A percentile compares a stretch with the other conserved stretches of the same genome.
Evolutionary conservation across 2,329 filamentous ascomycete species (phyloP).

Genomic region (Myriosclerotinia curreyana): DNA sequence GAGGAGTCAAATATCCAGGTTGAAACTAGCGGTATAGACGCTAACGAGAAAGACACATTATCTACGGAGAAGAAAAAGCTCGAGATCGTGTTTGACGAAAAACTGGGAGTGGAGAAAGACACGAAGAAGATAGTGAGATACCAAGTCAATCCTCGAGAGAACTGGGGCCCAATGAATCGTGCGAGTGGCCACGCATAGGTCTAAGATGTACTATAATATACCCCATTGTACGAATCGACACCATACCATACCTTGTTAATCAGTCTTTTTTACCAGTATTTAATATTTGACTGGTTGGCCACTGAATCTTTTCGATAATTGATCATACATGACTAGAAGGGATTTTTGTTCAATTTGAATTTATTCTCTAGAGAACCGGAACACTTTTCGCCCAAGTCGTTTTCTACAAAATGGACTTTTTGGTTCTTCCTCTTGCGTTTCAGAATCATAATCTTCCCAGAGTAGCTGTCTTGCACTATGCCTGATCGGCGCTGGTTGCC

Average conservation of each 20-base stretch:
- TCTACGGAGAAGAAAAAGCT: constrained; percentile 37
- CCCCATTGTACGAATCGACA: neutral
- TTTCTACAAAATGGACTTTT: constrained; percentile 9
- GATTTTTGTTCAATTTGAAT: neutral
- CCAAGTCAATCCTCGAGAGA: constrained; percentile 82
- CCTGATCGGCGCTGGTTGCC: neutral
- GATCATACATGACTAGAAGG: neutral
- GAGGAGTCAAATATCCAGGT: constrained; percentile 23
- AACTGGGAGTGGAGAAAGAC: constrained; percentile 66
- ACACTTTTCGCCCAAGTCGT: neutral
- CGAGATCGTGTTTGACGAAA: constrained; percentile 72
- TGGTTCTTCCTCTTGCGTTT: constrained; percentile 6
- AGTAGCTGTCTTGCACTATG: neutral
- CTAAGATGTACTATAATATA: neutral
- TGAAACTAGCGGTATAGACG: constrained; percentile 17
- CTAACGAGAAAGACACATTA: constrained; percentile 1
- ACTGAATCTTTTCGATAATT: neutral
- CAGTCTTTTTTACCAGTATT: neutral
- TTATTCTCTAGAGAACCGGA: neutral
- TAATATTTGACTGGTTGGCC: neutral
- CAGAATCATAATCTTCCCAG: constrained; percentile 13
- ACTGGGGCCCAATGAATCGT: constrained; percentile 73
- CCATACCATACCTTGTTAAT: neutral
- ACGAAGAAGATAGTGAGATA: constrained; percentile 75
- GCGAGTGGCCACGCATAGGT: constrained; percentile 32